Base-by-base conservation (phyloP, 2,329 filamentous ascomycete genomes). In the Colletotrichum chlorophyti region DNA sequence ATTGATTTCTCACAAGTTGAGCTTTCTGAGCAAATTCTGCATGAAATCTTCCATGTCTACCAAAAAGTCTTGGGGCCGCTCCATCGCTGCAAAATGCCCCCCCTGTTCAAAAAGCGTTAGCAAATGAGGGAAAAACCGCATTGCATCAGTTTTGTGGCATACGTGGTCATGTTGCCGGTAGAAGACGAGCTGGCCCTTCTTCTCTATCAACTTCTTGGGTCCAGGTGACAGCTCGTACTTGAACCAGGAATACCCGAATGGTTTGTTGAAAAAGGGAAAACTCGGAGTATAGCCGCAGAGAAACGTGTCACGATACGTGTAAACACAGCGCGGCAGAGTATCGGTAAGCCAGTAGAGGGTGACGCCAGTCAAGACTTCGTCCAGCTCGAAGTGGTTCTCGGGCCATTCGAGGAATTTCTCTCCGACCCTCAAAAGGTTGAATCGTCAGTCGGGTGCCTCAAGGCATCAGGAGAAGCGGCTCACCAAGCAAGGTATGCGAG, bases 401-500 rank as follows among this genome's bases (percentile, higher is more conserved):
- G 72, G 72, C 83, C 82, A 86, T 7, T 76, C 77, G 0, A 83
- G 69, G 58, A 82, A 80, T 65, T 85, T 86, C 64, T 86, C 83
- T 7, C 79, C 81, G 23, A 86, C 75, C 77, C 78, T 79, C 24
- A 6, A n/a, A 52, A n/a, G 26, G n/a, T n/a, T n/a, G n/a, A n/a
- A n/a, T n/a, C 7, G 27, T 47, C 23, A 47, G 27, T 7, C 40
- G 8, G 15, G 10, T 10, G 15, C 40, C n/a, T n/a, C n/a, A n/a
- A n/a, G 11, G 2, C 9, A 23, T 50, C 21, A n/a, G 23, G 19
- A 51, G 42, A 23, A 9, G 17, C 6, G 23, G 43, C 64, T 61
- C 53, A 68, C 74, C 84, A 88, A 6, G 79, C 76, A 2, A 88
- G 74, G 23, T 87, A 65, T 0, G 83, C 82, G 2, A 88, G 62